Base-by-base conservation (phyloP, 2,329 filamentous ascomycete species). In the Lecanosticta acicola region DNA sequence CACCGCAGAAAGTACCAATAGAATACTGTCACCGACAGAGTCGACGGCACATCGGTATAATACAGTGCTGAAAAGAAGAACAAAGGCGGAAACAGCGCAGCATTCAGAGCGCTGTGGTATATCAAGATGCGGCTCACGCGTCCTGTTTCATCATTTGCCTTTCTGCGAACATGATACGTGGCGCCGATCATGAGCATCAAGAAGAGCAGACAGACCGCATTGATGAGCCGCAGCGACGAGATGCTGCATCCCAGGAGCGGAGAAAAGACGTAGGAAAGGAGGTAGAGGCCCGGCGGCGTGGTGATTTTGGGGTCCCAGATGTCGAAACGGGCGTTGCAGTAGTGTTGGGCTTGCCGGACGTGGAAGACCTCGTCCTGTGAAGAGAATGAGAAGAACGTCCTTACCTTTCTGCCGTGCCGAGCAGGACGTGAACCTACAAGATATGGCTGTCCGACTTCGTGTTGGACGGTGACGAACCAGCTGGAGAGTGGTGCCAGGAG, bases 291-390 rank as follows among this genome's bases (percentile, higher is more conserved):
- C 0, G 93, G 91, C 0, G 93, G 93, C 1, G 93, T 98, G 0
- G 93, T 98, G 62, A 98, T 93, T 66, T 97, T 98, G 49, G 91
- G 84, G 67, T 98, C 90, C 93, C 93, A 98, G 45, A 87, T 75
- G 10, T 67, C 64, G 70, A 84, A 94, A 43, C 77, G 77, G 9
- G 84, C 83, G 33, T 77, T 66, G 66, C 90, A 96, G 66, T 95
- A 98, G 21, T 79, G 80, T 59, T 94, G 87, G 0, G 89, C 89
- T 68, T 98, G 93, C 0, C 88, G 87, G 17, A 96, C 83, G 65
- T 98, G 87, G 53, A 93, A 94, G 21, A 88, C 73, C 63, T 94
- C 87, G 64, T 94, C 87, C 86, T 91, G 52, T 26, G 32, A 36
- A 39, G 17, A 32, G 42, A 33, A 57, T 57, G 48, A 59, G 54